Percentiles rank a stretch among this genome's conserved stretches.
These are phyloP conservation scores for Brettanomyces bruxellensis DNA, from an alignment of 805 yeast species.

Conservation along the genomic window DNA sequence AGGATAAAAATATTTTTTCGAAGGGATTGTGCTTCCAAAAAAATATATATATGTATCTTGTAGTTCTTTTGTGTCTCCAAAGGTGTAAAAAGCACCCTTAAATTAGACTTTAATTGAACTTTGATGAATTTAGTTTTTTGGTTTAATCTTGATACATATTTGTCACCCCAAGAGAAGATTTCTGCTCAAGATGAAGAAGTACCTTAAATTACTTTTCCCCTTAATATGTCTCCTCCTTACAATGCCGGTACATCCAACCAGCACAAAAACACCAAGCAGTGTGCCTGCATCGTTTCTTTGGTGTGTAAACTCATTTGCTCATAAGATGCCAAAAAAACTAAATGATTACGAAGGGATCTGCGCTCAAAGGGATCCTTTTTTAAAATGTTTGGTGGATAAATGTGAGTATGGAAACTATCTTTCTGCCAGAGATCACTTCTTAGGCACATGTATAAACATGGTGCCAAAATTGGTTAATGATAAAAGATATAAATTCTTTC, in stretches of 20 bases:
- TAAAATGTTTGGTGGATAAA: constrained; percentile 30
- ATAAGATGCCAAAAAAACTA: constrained; percentile 11
- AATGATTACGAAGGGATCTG: constrained; percentile 29
- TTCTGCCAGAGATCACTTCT: constrained; percentile 39
- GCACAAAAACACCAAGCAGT: not conserved
- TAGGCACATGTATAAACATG: constrained; percentile 39
- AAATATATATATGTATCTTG: too few species aligned
- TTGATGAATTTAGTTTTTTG: too few species aligned
- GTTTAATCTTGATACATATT: too few species aligned
- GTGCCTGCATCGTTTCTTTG: constrained; percentile 20
- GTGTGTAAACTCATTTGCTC: constrained; percentile 13
- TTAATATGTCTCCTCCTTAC: not conserved
- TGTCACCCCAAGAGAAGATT: too few species aligned
- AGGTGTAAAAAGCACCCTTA: too few species aligned
- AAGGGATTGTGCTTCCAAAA: too few species aligned
- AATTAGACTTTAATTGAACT: too few species aligned
- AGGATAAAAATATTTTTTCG: too few species aligned
- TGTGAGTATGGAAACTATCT: constrained; percentile 35
- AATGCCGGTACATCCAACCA: not conserved
- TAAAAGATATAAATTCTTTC: constrained; percentile 4
- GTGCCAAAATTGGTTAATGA: constrained; percentile 14
- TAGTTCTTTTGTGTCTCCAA: too few species aligned
- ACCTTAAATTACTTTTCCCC: too few species aligned
- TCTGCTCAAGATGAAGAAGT: too few species aligned
- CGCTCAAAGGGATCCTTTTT: constrained; percentile 16